Conservation (phyloP, 768 basidiomycete species). For the Trametes cubensis region DNA sequence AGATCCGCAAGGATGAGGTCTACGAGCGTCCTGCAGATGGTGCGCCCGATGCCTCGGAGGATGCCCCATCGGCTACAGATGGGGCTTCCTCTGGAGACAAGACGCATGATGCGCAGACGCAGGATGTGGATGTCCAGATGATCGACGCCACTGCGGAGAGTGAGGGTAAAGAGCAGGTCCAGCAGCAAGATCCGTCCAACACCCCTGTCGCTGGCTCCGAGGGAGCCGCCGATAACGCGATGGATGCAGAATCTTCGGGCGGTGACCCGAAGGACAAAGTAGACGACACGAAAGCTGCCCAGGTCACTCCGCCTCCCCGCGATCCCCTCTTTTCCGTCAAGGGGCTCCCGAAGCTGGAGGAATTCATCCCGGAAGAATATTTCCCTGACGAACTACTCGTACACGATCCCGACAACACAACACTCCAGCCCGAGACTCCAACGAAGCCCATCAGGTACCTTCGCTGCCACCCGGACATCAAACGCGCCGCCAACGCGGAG, state of each 20-base stretch:
- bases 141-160: neutral
- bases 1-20: neutral
- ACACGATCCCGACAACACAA: slow-evolving; percentile 26
- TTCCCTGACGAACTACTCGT: slow-evolving; percentile 34
- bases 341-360: slow-evolving; percentile 31
- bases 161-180: neutral
- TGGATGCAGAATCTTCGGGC: neutral
- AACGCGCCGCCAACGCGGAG: slow-evolving; percentile 7
- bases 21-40: neutral
- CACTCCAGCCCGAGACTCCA: neutral
- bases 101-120: neutral
- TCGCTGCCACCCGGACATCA: slow-evolving; percentile 19
- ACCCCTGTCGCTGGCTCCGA: neutral
- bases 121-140: slow-evolving; percentile 6
- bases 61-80: neutral
- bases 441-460: slow-evolving; percentile 17
- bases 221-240: neutral
- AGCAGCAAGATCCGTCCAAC: neutral
- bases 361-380: slow-evolving; percentile 30
- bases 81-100: neutral
- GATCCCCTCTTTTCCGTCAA: slow-evolving; percentile 8
- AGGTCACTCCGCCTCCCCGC: slow-evolving; percentile 8
- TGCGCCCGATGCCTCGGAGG: neutral
- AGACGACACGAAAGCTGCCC: neutral
- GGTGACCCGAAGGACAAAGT: neutral